phyloP scores from a whole-genome alignment of 179 eudicot genomes.

The Silene vulgaris region DNA sequence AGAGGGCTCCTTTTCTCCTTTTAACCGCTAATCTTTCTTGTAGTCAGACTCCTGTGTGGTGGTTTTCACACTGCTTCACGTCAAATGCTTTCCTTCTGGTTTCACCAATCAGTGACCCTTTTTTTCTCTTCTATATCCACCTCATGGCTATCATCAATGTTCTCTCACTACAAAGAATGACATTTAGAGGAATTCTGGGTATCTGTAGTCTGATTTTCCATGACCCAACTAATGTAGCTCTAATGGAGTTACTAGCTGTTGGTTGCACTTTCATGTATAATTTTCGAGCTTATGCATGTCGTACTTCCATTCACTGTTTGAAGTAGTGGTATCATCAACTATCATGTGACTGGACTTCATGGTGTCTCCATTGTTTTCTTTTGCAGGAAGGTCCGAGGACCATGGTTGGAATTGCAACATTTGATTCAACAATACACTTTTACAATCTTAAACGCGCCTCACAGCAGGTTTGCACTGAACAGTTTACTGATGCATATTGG shows the following conservation, averaged over 20 bases:
- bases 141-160: background rate
- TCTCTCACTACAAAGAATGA: background rate
- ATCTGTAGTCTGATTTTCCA: background rate
- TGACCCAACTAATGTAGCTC: slow-evolving; percentile 10
- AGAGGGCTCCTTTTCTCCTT: background rate
- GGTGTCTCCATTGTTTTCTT: background rate
- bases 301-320: background rate
- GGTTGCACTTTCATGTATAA: background rate
- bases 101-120: background rate
- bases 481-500: background rate
- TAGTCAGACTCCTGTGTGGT: background rate
- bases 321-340: background rate
- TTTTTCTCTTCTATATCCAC: background rate
- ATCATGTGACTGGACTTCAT: background rate
- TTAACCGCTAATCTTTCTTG: background rate
- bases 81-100: background rate
- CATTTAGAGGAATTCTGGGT: slow-evolving; percentile 5
- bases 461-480: slow-evolving; percentile 62
- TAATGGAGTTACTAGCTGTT: background rate
- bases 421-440: slow-evolving; percentile 90
- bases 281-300: slow-evolving; percentile 7
- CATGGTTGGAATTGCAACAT: slow-evolving; percentile 89
- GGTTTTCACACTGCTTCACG: background rate
- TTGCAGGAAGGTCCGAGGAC: slow-evolving; percentile 91
- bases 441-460: slow-evolving; percentile 84